phyloP scores from a whole-genome alignment of 2,329 filamentous ascomycete species.

The Mycosphaerella sp. region DNA sequence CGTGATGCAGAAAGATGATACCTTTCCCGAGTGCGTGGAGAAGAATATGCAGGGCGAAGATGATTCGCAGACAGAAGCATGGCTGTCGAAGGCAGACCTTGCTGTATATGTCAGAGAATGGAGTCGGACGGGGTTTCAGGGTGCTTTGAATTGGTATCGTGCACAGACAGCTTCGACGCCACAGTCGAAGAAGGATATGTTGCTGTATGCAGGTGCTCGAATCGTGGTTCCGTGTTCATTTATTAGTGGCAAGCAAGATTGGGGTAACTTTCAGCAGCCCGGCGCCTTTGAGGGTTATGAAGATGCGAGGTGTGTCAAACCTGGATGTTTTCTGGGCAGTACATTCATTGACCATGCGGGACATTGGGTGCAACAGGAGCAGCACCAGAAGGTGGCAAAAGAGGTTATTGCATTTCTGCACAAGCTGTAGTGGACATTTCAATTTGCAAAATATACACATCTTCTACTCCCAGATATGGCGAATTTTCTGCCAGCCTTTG shows the following conservation, averaged over 20 bases:
- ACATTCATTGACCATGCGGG: constrained; percentile 55
- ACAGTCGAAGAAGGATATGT: constrained; percentile 47
- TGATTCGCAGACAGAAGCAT: constrained; percentile 41
- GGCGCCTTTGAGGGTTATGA: constrained; percentile 56
- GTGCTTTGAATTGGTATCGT: constrained; percentile 62
- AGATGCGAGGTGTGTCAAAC: constrained; percentile 31
- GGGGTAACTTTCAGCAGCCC: constrained; percentile 63
- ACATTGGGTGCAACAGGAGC: constrained; percentile 66
- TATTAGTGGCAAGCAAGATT: constrained; percentile 58
- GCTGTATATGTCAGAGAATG: constrained; percentile 57
- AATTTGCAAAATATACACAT: too few species aligned
- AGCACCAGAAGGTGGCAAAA: constrained; percentile 47
- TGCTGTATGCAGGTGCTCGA: constrained; percentile 54
- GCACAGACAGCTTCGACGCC: constrained; percentile 46
- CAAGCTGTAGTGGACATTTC: not conserved
- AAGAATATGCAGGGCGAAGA: constrained; percentile 52
- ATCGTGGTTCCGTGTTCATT: constrained; percentile 58
- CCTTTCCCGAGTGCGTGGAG: constrained; percentile 55
- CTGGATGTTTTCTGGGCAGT: constrained; percentile 49
- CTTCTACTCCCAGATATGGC: constrained; percentile 19
- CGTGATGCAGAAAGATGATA: constrained; percentile 54
- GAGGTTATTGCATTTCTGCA: constrained; percentile 1
- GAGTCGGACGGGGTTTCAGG: constrained; percentile 58
- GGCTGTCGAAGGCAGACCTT: constrained; percentile 56
- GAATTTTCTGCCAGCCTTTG: constrained; percentile 35